Conservation (phyloP, 768 basidiomycete genomes). For the Bullera alba region DNA sequence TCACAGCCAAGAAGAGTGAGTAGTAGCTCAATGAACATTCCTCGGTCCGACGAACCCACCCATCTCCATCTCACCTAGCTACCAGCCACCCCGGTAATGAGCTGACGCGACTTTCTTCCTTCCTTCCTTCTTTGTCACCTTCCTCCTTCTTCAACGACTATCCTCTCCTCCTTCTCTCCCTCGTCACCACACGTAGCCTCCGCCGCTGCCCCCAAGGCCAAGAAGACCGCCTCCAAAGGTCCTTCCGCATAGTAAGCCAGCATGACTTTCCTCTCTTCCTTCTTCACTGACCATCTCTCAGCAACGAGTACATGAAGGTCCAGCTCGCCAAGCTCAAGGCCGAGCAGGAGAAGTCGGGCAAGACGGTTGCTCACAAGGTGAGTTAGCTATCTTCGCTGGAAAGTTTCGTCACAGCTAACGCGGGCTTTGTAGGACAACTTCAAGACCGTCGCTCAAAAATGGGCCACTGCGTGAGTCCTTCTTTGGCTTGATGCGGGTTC, state of each 20-base stretch:
- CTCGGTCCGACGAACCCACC: background rate
- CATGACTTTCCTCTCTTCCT: background rate
- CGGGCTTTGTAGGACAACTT: constrained; percentile 29
- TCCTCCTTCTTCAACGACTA: background rate
- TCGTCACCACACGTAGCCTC: background rate
- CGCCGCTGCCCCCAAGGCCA: no score
- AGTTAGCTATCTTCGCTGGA: background rate
- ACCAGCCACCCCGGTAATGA: background rate
- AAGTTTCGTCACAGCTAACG: background rate
- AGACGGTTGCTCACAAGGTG: constrained; percentile 36
- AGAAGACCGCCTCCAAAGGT: background rate
- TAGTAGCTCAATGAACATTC: no score
- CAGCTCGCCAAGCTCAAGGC: constrained; percentile 43
- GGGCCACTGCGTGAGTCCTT: constrained; percentile 35
- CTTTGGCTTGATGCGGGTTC: background rate
- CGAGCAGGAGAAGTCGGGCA: constrained; percentile 37
- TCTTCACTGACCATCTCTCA: constrained; percentile 6
- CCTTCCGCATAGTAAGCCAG: no score
- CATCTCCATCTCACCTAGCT: background rate
- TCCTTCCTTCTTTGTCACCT: background rate
- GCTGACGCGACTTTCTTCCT: constrained; percentile 10
- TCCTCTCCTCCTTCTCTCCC: constrained; percentile 2
- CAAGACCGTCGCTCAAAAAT: constrained; percentile 36
- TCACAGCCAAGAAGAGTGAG: constrained; percentile 39
- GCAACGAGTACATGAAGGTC: constrained; percentile 44